A percentile compares a stretch with the other conserved stretches of the same genome.
Conservation (phyloP, 805 yeast species). For the Metschnikowia aberdeeniae region DNA sequence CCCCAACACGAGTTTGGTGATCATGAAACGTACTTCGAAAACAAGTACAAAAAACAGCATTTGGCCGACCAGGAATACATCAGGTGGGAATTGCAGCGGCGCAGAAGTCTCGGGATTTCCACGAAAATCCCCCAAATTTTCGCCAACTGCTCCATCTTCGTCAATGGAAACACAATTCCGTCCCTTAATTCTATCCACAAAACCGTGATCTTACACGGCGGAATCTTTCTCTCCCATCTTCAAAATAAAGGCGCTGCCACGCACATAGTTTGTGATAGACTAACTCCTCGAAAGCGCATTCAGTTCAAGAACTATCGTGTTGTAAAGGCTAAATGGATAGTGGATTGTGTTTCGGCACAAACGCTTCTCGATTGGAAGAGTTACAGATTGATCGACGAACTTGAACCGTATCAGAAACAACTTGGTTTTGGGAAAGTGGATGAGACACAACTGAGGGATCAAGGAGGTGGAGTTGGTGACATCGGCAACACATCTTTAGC, state of each 20-base stretch:
- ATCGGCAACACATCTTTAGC: background rate
- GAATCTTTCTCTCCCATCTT: conserved; percentile 64
- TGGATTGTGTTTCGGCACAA: conserved; percentile 51
- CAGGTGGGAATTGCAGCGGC: conserved; percentile 45
- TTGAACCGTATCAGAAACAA: conserved; percentile 53
- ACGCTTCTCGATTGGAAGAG: conserved; percentile 65
- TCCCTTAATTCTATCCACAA: conserved; percentile 69
- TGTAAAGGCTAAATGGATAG: conserved; percentile 79
- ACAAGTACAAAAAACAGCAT: conserved; percentile 62
- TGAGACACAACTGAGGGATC: background rate
- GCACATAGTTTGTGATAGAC: conserved; percentile 74
- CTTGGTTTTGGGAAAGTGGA: conserved; percentile 18
- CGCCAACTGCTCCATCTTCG: conserved; percentile 59
- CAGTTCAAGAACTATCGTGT: conserved; percentile 69
- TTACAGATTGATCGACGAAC: conserved; percentile 48
- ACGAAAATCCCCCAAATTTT: conserved; percentile 42
- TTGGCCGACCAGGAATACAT: conserved; percentile 47
- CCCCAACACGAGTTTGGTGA: conserved; percentile 56
- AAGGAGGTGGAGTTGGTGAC: background rate
- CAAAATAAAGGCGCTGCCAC: conserved; percentile 71
- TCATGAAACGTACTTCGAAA: conserved; percentile 57
- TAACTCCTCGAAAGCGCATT: conserved; percentile 71
- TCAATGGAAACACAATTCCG: conserved; percentile 89
- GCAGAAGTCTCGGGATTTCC: conserved; percentile 13
- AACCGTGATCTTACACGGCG: conserved; percentile 74